Base-by-base conservation (phyloP, 768 basidiomycete genomes). In the Mycena galopus region DNA sequence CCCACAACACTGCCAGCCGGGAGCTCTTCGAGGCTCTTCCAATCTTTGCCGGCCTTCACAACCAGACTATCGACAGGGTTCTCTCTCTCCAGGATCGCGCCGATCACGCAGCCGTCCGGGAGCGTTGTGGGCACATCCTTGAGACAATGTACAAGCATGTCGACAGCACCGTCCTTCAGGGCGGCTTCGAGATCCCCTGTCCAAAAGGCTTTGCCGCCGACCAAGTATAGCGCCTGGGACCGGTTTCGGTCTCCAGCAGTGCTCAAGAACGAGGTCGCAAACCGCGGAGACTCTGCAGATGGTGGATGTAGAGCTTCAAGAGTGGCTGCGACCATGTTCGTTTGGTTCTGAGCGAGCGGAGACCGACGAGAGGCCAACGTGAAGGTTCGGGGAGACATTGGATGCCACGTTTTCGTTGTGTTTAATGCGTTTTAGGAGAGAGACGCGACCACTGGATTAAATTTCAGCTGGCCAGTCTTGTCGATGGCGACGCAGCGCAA, bases 131-230 rank as follows among this genome's bases (percentile, higher is more conserved):
- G 97, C 32, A 98, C 90, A 80, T 99, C 98, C 81, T 99, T 99
- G 75, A 95, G 86, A 51, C 89, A 91, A 83, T 99, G 97, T 21
- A 99, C 91, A 77, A 99, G 90, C 87, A 98, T 91, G 80, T 99
- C 98, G 58, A 97, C 93, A 19, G 86, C 83, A 29, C 87, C 83
- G 50, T 91, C 86, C 64, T 90, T 86, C 72, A 99, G 85, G 44
- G 91, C 92, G 23, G 94, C 93, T 80, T 99, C 98, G 66, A 99
- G 91, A 76, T 98, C 97, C 77, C 95, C 94, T 32, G 98, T 99
- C 98, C 98, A 99, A 4, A 72, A 25, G 21, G 65, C 66, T 42
- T 72, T 67, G 4, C 71, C 71, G 2, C 65, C 71, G 37, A 64
- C 60, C 4, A 72, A 55, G 25, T 71, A 75, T 2, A 72, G 33